Evolutionary conservation across 176 grass and related monocot species (phyloP).

Genomic region (Zizania latifolia): DNA sequence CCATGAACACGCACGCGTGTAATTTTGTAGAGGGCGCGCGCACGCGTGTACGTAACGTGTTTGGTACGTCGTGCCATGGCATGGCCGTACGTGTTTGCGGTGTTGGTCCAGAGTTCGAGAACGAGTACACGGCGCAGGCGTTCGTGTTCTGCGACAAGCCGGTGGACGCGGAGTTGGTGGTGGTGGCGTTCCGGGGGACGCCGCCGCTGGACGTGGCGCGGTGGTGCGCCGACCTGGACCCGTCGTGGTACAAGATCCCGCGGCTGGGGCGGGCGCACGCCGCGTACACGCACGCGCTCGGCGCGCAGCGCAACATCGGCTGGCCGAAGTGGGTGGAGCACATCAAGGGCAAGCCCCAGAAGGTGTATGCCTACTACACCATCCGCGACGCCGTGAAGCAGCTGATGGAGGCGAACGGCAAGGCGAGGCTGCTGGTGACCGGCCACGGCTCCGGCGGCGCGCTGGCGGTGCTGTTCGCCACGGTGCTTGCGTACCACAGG

Average conservation of each 20-base stretch:
- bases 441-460: constrained; percentile 55
- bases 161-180: constrained; percentile 41
- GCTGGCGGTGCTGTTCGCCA: constrained; percentile 50
- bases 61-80: neutral
- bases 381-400: constrained; percentile 34
- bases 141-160: constrained; percentile 45
- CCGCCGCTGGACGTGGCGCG: constrained; percentile 35
- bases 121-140: constrained; percentile 36
- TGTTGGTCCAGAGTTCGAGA: constrained; percentile 31
- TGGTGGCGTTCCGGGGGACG: constrained; percentile 62
- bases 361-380: constrained; percentile 50
- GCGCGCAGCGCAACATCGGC: constrained; percentile 40
- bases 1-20: neutral
- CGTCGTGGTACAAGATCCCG: constrained; percentile 66
- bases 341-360: constrained; percentile 19
- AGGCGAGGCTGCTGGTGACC: constrained; percentile 50
- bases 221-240: constrained; percentile 53
- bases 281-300: constrained; percentile 48
- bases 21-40: no score
- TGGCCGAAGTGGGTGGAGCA: constrained; percentile 43
- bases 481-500: constrained; percentile 45
- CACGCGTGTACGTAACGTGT: neutral
- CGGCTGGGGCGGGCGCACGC: constrained; percentile 38
- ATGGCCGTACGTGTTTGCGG: neutral
- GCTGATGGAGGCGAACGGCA: constrained; percentile 21